These are phyloP conservation scores for Daldinia eschscholtzii DNA, from an alignment of 2,329 filamentous ascomycete species.

Conservation along the genomic window DNA sequence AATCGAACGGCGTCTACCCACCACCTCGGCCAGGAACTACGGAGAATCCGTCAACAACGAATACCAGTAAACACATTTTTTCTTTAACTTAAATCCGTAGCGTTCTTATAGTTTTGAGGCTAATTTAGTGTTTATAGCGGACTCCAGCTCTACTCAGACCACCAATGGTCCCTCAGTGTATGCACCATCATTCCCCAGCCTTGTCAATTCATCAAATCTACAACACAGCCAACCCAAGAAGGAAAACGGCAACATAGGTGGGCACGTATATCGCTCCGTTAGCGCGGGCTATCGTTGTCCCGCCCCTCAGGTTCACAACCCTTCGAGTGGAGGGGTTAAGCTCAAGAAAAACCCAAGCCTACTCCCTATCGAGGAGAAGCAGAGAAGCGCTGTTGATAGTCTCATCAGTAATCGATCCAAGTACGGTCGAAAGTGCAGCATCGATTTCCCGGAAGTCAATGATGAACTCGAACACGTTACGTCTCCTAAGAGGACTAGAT, in stretches of 20 bases:
- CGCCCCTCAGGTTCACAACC: slow-evolving; percentile 6
- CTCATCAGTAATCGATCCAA: slow-evolving; percentile 54
- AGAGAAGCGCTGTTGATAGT: slow-evolving; percentile 55
- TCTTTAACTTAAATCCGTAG: background rate
- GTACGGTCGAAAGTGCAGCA: slow-evolving; percentile 18
- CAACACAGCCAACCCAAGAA: slow-evolving; percentile 24
- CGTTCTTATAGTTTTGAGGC: slow-evolving; percentile 31
- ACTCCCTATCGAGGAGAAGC: slow-evolving; percentile 57
- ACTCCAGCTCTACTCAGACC: slow-evolving; percentile 45
- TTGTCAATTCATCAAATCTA: slow-evolving; percentile 19
- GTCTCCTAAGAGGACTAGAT: slow-evolving; percentile 27
- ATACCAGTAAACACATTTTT: slow-evolving; percentile 43
- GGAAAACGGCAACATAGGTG: slow-evolving; percentile 16
- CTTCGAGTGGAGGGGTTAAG: slow-evolving; percentile 51
- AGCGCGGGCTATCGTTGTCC: slow-evolving; percentile 16
- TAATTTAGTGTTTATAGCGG: slow-evolving; percentile 37
- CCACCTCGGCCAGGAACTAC: slow-evolving; percentile 41
- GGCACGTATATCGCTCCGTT: slow-evolving; percentile 3
- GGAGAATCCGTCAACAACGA: slow-evolving; percentile 28
- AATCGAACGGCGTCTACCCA: slow-evolving; percentile 18
- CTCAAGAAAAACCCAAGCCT: slow-evolving; percentile 26
- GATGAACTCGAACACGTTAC: slow-evolving; percentile 1
- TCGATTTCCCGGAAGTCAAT: slow-evolving; percentile 3
- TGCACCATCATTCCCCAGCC: slow-evolving; percentile 50
- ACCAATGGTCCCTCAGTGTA: slow-evolving; percentile 62